phyloP scores from a whole-genome alignment of 2,329 filamentous ascomycete genomes.

The Dendryphion nanum region DNA sequence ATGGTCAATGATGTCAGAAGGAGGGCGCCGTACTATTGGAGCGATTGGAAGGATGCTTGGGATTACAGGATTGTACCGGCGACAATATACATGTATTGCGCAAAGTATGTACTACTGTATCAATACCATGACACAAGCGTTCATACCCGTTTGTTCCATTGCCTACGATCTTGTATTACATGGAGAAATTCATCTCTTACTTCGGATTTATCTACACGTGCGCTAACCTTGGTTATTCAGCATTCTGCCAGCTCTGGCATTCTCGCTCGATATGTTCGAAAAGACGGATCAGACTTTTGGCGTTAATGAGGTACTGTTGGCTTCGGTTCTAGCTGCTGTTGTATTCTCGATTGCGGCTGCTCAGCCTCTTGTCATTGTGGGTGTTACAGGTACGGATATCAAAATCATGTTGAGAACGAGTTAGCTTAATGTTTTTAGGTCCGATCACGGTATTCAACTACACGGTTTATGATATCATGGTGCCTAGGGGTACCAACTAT shows the following conservation, averaged over 20 bases:
- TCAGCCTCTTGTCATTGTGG: slow-evolving; percentile 86
- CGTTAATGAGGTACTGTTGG: slow-evolving; percentile 86
- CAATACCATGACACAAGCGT: slow-evolving; percentile 7
- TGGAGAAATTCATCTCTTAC: too few relatives aligned
- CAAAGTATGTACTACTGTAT: slow-evolving; percentile 61
- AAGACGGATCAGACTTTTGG: slow-evolving; percentile 83
- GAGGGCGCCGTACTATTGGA: slow-evolving; percentile 72
- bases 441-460: slow-evolving; percentile 95
- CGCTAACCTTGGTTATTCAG: slow-evolving; percentile 51
- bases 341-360: slow-evolving; percentile 78
- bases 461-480: slow-evolving; percentile 87
- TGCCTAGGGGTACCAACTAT: slow-evolving; percentile 73
- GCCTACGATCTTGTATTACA: too few relatives aligned
- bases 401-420: slow-evolving; percentile 4
- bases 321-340: slow-evolving; percentile 77
- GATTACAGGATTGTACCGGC: slow-evolving; percentile 86
- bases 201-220: not conserved
- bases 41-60: slow-evolving; percentile 85
- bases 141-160: too few relatives aligned
- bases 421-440: slow-evolving; percentile 41
- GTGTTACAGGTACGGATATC: slow-evolving; percentile 66
- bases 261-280: slow-evolving; percentile 90
- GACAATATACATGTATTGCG: slow-evolving; percentile 92
- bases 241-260: slow-evolving; percentile 82
- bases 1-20: slow-evolving; percentile 77